Base-by-base conservation (phyloP, 73 alveolate genomes). In the Stentor coeruleus region DNA sequence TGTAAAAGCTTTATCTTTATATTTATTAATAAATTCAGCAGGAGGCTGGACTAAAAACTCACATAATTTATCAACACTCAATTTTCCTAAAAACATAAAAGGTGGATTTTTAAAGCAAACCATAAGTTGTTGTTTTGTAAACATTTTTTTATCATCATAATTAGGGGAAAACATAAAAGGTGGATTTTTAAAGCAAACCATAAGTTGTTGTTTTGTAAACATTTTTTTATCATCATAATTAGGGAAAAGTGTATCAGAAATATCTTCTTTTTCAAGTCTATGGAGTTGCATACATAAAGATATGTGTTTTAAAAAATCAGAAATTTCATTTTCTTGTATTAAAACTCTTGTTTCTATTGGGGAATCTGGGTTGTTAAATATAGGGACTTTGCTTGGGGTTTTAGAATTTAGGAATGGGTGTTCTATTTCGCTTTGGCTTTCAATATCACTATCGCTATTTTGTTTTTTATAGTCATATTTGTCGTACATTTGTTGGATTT, bases 271-370 rank as follows among this genome's bases (percentile, higher is more conserved):
- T 20, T 20, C 49, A 0, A 66, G 36, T 2, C 79, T 20, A 40
- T 66, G 36, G 36, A 66, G 39, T 66, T 66, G 79, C 79, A 66
- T 66, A 11, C 79, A 20, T 66, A 66, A 33, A 0, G 79, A 20
- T 28, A 66, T 26, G 41, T 66, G 79, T 1, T 66, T 20, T 20
- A 66, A 33, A 66, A 66, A 26, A 26, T 20, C 33, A 28, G n/a
- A 14, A 28, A 66, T 40, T 31, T 66, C 40, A 1, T 66, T 31
- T 66, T 20, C 40, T 31, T 20, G n/a, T 26, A 66, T 33, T 20
- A 20, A n/a, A n/a, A n/a, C n/a, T n/a, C n/a, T n/a, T n/a, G n/a
- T n/a, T n/a, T n/a, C n/a, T n/a, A n/a, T n/a, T n/a, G n/a, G n/a
- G n/a, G n/a, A n/a, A n/a, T n/a, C n/a, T n/a, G n/a, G n/a, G n/a